Base-by-base conservation (phyloP, 108 stramenopile species). In the Nitzschia sp. region DNA sequence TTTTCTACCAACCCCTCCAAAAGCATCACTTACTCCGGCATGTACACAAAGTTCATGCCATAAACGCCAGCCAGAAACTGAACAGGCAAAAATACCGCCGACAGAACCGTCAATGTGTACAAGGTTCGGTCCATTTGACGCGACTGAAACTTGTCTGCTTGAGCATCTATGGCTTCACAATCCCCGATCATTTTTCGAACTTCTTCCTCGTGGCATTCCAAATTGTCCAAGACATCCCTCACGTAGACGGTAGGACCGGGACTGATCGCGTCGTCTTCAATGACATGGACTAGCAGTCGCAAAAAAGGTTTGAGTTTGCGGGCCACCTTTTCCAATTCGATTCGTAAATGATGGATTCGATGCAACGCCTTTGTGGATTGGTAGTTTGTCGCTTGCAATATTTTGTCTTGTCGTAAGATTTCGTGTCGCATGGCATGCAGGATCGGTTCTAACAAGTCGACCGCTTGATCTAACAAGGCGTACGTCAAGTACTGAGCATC, bases 41-140 rank as follows among this genome's bases (percentile, higher is more conserved):
- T 78, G 11, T 31, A 51, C 29, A 8, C 63, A 56, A 81, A 81
- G 64, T 81, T 81, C 80, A 76, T 76, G 1, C 80, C 80, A 53
- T 54, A 68, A 30, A 68, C 60, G 42, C 75, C 63, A 24, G 80
- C 51, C 3, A 81, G 33, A 27, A 81, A 72, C 49, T 81, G 80
- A 13, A 58, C 75, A 17, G 80, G 80, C 33, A 76, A 42, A 38
- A 55, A 55, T 3, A 54, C 57, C 3, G 72, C 71, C 2, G 73
- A 64, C 18, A 72, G 46, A 19, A 81, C 67, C 34, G 80, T 81
- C 29, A 81, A 51, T 17, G 71, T 66, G 67, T 78, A 76, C 54
- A 78, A 45, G n/a, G 76, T 74, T 21, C 75, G 19, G 24, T 73
- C 70, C 73, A 74, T 78, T 29, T 66, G 66, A 13, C 45, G 56